Percentiles rank a stretch among this genome's conserved stretches.
Evolutionary conservation across 805 yeast genomes (phyloP).

Genomic region (Wickerhamomyces chaumierensis): DNA sequence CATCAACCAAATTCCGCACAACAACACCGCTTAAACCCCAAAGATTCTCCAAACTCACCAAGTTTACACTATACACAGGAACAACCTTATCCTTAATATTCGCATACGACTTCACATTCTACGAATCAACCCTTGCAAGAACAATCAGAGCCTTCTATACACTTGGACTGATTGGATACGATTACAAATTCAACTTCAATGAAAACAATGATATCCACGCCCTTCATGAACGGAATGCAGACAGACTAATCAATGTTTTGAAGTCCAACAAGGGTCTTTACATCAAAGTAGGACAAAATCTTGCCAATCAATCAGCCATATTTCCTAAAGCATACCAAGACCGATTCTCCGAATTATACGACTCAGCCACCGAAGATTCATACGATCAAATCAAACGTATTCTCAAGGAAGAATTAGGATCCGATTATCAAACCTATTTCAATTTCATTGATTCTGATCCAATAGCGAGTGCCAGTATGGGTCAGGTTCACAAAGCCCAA

Average conservation of each 20-base stretch:
- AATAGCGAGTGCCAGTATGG: slow-evolving; percentile 15
- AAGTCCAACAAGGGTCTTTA: slow-evolving; percentile 46
- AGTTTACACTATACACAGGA: not conserved
- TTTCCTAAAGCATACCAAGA: slow-evolving; percentile 56
- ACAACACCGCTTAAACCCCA: no score
- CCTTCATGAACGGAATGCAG: slow-evolving; percentile 50
- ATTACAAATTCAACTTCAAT: slow-evolving; percentile 45
- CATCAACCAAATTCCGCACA: no score
- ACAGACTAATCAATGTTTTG: slow-evolving; percentile 33
- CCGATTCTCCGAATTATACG: slow-evolving; percentile 48
- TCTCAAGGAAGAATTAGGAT: slow-evolving; percentile 30
- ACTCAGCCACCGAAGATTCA: slow-evolving; percentile 51
- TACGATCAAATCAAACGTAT: slow-evolving; percentile 35
- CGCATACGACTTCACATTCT: slow-evolving; percentile 25
- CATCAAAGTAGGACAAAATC: slow-evolving; percentile 69
- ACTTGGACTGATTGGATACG: slow-evolving; percentile 40
- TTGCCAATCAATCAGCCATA: slow-evolving; percentile 63
- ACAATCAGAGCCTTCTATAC: slow-evolving; percentile 39
- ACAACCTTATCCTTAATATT: slow-evolving; percentile 9
- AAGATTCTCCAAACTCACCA: not conserved
- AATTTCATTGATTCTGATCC: slow-evolving; percentile 3
- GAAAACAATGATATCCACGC: slow-evolving; percentile 35
- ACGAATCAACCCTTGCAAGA: slow-evolving; percentile 41
- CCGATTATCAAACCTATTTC: slow-evolving; percentile 29
- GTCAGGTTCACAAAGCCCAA: slow-evolving; percentile 53